Evolutionary conservation across 495 filamentous ascomycete genomes (phyloP), one percentile per base, ranked within the genome.

Genomic region (Extremus antarcticus): DNA sequence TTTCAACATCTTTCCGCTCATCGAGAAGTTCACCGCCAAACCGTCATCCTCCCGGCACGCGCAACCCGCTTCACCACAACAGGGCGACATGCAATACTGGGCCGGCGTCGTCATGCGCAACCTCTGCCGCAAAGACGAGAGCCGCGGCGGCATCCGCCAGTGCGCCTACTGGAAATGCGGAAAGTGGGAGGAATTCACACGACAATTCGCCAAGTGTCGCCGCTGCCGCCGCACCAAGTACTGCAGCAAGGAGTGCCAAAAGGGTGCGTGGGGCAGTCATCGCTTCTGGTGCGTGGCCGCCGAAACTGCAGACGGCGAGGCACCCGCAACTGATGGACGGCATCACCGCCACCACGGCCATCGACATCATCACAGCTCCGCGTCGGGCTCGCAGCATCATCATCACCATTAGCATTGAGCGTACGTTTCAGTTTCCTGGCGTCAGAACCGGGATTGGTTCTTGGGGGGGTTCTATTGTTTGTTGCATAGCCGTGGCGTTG

Each of bases 231-330:
- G 92, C 57, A 98, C 92, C 59, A 98, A 98, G 68, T 98, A 98
- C 73, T 98, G 92, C 83, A 95, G 89, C 78, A 98, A 98, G 71
- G 92, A 96, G 65, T 98, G 92, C 72, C 92, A 98, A 70, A 97
- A 98, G 75, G 90, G 88, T 60, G 92, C 92, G 9, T 98, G 92
- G 92, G 88, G 92, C 13, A 95, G 87, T 69, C 92, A 98, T 65
- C 82, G 92, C 43, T 91, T 96, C 71, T 98, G 92, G 92, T 98
- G 92, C 69, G 84, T 88, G 43, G 87, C 87, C 49, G 86, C 90
- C 22, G 59, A 62, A 13, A 9, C 38, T 23, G 51, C 8, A 4
- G 41, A 58, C 7, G 54, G 43, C 0, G 39, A 48, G 29, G 41
- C 24, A 7, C 50, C 54, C n/a, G 46, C 11, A 1, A 52, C 39